These are phyloP conservation scores for Panicum miliaceum DNA, from an alignment of 176 grass and related monocot species.

Conservation along the genomic window DNA sequence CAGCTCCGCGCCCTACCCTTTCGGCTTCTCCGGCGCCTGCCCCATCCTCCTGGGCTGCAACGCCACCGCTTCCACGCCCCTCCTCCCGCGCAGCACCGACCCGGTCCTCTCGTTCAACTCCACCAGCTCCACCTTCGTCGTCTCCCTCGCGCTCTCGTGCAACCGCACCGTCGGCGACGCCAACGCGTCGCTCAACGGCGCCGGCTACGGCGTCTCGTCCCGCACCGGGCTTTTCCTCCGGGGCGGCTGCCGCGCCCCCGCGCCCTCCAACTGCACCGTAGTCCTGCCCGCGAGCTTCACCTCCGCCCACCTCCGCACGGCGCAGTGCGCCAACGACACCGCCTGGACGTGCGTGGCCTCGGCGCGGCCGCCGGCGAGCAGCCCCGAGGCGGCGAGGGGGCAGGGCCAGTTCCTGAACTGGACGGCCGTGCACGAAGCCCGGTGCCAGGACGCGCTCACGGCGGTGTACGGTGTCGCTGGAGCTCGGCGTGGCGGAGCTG, in stretches of 20 bases:
- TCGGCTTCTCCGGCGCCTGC: constrained; percentile 67
- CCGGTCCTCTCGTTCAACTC: constrained; percentile 23
- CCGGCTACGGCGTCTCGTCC: constrained; percentile 50
- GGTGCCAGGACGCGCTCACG: constrained; percentile 38
- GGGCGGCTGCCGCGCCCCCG: background rate
- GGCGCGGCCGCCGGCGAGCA: background rate
- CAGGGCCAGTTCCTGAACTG: background rate
- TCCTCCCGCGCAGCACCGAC: background rate
- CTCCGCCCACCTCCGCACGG: background rate
- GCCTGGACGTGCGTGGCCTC: constrained; percentile 29
- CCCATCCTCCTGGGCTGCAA: constrained; percentile 45
- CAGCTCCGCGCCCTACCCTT: constrained; percentile 33
- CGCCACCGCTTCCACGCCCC: background rate
- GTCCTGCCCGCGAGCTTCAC: too few species aligned
- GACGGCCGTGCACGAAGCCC: rapidly evolving
- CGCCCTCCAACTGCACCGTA: too few species aligned
- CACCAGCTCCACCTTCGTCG: background rate
- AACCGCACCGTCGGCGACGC: background rate
- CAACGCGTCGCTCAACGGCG: constrained; percentile 3
- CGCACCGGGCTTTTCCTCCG: constrained; percentile 46
- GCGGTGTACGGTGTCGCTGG: constrained; percentile 35
- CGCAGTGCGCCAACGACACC: background rate
- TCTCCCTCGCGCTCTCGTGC: constrained; percentile 41
- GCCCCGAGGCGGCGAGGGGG: rapidly evolving
- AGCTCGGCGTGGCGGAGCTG: constrained; percentile 51